Evolutionary conservation across 805 yeast genomes (phyloP).

Genomic region (Priceomyces melissophilus): DNA sequence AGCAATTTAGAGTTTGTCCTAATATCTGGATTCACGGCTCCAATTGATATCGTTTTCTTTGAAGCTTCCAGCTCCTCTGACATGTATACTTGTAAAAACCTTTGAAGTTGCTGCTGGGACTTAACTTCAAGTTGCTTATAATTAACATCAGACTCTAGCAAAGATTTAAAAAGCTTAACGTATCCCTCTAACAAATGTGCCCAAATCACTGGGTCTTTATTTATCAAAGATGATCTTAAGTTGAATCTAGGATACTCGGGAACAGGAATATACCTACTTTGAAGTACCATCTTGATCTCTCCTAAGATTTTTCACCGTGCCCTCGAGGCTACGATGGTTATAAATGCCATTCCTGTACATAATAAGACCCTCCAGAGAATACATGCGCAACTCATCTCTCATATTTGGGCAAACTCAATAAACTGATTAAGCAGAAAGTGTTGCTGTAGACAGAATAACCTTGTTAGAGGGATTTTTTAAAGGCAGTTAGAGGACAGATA

Average conservation of each 20-base stretch:
- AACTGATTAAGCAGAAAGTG: no score
- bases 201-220: constrained; percentile 84
- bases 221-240: constrained; percentile 71
- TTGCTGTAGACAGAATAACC: no score
- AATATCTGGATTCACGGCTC: constrained; percentile 70
- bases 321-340: no score
- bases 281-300: constrained; percentile 1
- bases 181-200: constrained; percentile 66
- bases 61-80: constrained; percentile 61
- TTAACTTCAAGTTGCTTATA: constrained; percentile 42
- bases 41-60: constrained; percentile 61
- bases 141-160: constrained; percentile 35
- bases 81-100: constrained; percentile 55
- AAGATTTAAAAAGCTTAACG: constrained; percentile 47
- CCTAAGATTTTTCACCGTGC: no score
- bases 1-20: constrained; percentile 47
- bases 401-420: no score
- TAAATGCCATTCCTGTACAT: no score
- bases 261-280: constrained; percentile 45
- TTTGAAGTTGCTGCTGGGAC: constrained; percentile 55
- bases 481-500: no score
- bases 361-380: no score
- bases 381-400: no score
- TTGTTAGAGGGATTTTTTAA: no score
- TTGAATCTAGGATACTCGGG: constrained; percentile 74